Evolutionary conservation across 169 alveolate species (phyloP).

Genomic region (Plasmodium malariae): DNA sequence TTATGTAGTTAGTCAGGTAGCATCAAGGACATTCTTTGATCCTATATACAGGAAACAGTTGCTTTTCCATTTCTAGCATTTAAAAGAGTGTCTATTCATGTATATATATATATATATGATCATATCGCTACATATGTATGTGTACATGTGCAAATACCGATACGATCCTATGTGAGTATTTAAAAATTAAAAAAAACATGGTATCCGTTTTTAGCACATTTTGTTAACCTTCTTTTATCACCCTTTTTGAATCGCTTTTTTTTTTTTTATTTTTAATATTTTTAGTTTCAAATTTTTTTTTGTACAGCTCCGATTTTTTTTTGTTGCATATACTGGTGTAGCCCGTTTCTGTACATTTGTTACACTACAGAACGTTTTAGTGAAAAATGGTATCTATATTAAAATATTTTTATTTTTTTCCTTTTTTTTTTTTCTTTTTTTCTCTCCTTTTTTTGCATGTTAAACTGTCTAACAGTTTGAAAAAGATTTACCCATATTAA

Average conservation of each 20-base stretch:
- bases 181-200: too few relatives aligned
- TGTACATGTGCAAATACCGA: neutral
- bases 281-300: too few relatives aligned
- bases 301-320: neutral
- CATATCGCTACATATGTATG: neutral
- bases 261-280: too few relatives aligned
- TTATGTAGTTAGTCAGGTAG: constrained; percentile 71
- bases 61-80: constrained; percentile 34
- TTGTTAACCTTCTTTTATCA: too few relatives aligned
- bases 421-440: neutral
- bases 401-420: neutral
- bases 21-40: constrained; percentile 66
- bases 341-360: too few relatives aligned
- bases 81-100: neutral
- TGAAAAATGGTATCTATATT: too few relatives aligned
- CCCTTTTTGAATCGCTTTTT: neutral
- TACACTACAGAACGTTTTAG: too few relatives aligned
- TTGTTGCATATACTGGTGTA: too few relatives aligned
- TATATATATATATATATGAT: neutral
- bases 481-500: neutral
- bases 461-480: neutral
- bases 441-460: too few relatives aligned
- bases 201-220: too few relatives aligned
- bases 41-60: constrained; percentile 65
- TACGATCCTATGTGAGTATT: neutral